Conservation (phyloP, 305 asterid species). For the Nicotiana rustica region DNA sequence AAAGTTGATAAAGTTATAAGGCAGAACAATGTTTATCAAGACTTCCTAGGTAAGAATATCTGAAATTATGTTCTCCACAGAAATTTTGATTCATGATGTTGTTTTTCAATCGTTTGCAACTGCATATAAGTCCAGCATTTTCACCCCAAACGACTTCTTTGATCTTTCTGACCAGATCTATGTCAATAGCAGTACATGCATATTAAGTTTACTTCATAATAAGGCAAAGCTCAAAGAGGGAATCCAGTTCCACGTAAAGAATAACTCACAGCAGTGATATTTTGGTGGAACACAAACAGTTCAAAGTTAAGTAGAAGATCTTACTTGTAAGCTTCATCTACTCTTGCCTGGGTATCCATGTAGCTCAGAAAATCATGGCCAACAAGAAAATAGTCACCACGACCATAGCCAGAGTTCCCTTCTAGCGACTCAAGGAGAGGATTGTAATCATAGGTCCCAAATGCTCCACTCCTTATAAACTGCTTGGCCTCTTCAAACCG, state of each 20-base stretch:
- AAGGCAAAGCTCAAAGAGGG: constrained; percentile 1
- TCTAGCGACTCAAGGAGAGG: constrained; percentile 97
- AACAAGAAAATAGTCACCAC: constrained; percentile 95
- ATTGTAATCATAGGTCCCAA: constrained; percentile 93
- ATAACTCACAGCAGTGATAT: constrained; percentile 1
- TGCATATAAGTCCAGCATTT: too few species aligned
- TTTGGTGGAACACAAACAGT: constrained; percentile 17
- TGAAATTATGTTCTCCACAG: too few species aligned
- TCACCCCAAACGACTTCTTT: background rate
- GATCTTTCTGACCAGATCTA: background rate
- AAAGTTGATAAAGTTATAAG: background rate
- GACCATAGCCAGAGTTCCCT: constrained; percentile 92
- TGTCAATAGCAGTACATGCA: background rate
- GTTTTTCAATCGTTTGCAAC: too few species aligned
- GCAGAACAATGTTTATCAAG: too few species aligned
- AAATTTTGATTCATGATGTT: too few species aligned
- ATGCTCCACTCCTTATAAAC: constrained; percentile 88
- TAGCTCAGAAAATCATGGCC: constrained; percentile 91
- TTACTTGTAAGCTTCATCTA: constrained; percentile 97
- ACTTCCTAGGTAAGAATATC: too few species aligned
- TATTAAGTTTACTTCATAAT: background rate
- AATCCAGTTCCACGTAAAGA: background rate
- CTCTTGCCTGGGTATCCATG: constrained; percentile 88
- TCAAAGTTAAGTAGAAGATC: constrained; percentile 37
- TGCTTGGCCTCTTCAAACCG: constrained; percentile 97